Base-by-base conservation (phyloP, 1,284 basidiomycete genomes). In the Waitea zeae region DNA sequence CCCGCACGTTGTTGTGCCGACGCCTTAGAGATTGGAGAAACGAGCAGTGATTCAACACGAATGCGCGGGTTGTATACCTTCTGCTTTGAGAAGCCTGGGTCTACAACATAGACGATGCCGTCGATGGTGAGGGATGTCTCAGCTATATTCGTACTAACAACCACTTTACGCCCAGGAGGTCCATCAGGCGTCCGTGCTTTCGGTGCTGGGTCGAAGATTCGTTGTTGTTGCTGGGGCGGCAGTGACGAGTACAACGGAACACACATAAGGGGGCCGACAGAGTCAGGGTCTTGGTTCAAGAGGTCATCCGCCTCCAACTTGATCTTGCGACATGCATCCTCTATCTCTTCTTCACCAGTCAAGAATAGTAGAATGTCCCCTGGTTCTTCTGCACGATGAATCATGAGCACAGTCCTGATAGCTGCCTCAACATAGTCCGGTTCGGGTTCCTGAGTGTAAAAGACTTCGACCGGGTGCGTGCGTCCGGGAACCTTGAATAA, bases 121-220 rank as follows among this genome's bases (percentile, higher is more conserved):
- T 97, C 93, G 41, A 99, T 97, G 1, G 93, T 99, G 24, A 98
- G 60, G 7, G 89, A 95, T 0, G 95, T 98, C 58, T 98, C 93
- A 5, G 95, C 95, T 41, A 98, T 93, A 56, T 98, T 98, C 22
- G 95, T 98, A 11, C 89, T 88, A 1, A 98, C 63, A 33, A 99
- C 87, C 20, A 97, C 74, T 56, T 98, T 98, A 42, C 93, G 73
- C 0, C 92, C 89, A 0, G 83, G 77, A 1, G 87, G 79, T 1
- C 87, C 81, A 38, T 65, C 74, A 1, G 67, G 54, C 0, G 57
- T 63, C 4, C 66, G 59, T 0, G 84, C 54, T 1, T 62, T 48
- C 1, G 93, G 90, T 2, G 90, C 64, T 0, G 83, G 61, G 44
- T 95, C 88, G 53, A 97, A 99, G 53, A 98, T 97, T 5, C 82